phyloP scores from a whole-genome alignment of 768 basidiomycete species.

The Tephrocybe sp. region DNA sequence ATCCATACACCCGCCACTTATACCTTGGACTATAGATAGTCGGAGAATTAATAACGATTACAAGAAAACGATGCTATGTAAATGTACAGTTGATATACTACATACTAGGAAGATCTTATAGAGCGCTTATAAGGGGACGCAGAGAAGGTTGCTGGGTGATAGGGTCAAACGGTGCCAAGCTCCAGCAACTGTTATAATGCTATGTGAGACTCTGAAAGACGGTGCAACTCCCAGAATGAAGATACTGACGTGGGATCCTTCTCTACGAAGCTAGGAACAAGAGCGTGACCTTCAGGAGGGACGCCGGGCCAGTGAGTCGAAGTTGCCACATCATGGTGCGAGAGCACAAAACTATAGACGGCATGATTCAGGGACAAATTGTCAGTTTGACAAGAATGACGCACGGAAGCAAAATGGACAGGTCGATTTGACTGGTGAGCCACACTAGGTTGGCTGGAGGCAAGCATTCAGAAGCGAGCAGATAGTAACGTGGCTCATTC shows the following conservation, averaged over 20 bases:
- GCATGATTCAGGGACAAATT: not conserved
- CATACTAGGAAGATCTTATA: not conserved
- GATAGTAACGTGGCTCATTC: not conserved
- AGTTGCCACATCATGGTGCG: slow-evolving; percentile 26
- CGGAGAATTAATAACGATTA: not conserved
- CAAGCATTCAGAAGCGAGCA: not conserved
- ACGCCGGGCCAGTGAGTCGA: slow-evolving; percentile 24
- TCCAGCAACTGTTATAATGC: slow-evolving; percentile 21
- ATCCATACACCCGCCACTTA: not conserved
- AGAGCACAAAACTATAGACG: slow-evolving; percentile 24
- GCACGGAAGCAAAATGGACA: slow-evolving; percentile 26
- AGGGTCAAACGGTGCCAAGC: slow-evolving; percentile 26
- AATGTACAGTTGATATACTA: no score
- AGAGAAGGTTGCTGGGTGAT: slow-evolving; percentile 16
- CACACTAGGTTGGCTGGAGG: slow-evolving; percentile 25
- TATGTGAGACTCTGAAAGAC: not conserved
- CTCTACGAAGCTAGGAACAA: slow-evolving; percentile 22
- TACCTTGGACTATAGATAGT: not conserved
- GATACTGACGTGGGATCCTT: slow-evolving; percentile 20
- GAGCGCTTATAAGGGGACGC: not conserved
- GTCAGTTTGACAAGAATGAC: slow-evolving; percentile 1
- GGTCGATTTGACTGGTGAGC: slow-evolving; percentile 25
- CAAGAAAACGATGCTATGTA: not conserved
- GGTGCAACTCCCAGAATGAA: not conserved
- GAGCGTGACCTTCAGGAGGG: slow-evolving; percentile 21